phyloP scores from a whole-genome alignment of 2,329 filamentous ascomycete species.

The Tolypocladium cylindrosporum region DNA sequence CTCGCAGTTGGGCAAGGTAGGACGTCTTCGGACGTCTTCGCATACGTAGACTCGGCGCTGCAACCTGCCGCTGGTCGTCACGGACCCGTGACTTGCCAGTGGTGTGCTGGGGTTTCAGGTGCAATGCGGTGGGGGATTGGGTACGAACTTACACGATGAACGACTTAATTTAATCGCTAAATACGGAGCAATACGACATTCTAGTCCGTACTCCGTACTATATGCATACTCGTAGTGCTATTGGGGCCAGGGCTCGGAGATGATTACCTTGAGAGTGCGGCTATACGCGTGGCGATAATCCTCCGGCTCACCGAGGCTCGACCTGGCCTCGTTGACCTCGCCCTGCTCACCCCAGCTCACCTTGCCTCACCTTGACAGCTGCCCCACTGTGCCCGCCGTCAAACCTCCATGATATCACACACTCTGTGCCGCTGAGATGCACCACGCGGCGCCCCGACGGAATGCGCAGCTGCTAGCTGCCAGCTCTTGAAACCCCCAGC shows the following conservation, averaged over 20 bases:
- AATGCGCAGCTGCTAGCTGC: background rate
- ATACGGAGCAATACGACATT: too few species aligned
- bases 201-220: too few species aligned
- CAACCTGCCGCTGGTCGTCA: background rate
- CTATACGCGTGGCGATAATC: too few species aligned
- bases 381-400: background rate
- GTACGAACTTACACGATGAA: too few species aligned
- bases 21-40: too few species aligned
- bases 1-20: too few species aligned
- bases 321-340: background rate
- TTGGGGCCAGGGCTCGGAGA: too few species aligned
- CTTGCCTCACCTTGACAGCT: background rate
- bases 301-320: background rate
- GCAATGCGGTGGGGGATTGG: too few species aligned
- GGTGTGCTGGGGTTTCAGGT: too few species aligned
- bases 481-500: background rate
- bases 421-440: background rate
- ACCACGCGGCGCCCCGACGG: background rate
- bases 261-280: too few species aligned
- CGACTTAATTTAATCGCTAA: too few species aligned
- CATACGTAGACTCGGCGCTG: background rate
- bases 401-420: background rate
- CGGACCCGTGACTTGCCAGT: background rate
- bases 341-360: background rate
- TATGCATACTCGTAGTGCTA: too few species aligned